Evolutionary conservation across 192 early-diverging fungal genomes (phyloP), one percentile per base, ranked within the genome.

Genomic region (Entrophospora sp.): DNA sequence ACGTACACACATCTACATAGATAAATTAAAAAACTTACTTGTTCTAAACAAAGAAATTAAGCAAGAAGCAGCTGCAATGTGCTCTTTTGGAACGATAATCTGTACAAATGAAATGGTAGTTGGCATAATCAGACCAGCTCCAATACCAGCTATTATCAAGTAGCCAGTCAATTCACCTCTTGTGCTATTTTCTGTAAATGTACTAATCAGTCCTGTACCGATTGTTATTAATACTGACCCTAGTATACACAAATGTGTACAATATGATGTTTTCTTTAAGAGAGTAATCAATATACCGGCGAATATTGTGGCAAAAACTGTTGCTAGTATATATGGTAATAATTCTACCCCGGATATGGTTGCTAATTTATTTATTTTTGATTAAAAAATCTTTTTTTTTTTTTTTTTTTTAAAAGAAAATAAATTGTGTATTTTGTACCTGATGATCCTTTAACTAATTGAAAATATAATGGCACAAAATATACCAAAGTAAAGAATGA

Each of bases 391-490:
- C 35, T 56, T 56, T 32, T 56, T n/a, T n/a, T n/a, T n/a, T n/a
- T n/a, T n/a, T n/a, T n/a, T n/a, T n/a, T n/a, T n/a, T n/a, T n/a
- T n/a, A n/a, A n/a, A 20, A 20, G 4, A 32, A 55, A 7, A 30
- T 18, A 30, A 52, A 31, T n/a, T 18, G 1, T 22, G 13, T 6
- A 8, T 56, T n/a, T n/a, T n/a, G n/a, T n/a, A 56, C 53, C 53
- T 20, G 83, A 69, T 25, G 79, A 69, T 61, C 82, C 83, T 56
- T 76, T 70, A 10, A 89, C 88, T 42, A 91, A 70, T 56, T 89
- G 84, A 69, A 89, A 93, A 69, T 81, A 93, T 24, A 86, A 14
- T 0, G 85, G 79, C 28, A 87, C 67, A 76, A 87, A 96, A 72
- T 81, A 93, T n/a, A 84, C 75, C 38, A 73, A 66, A 28, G 70